These are phyloP conservation scores for Stachybotrys chlorohalonatus DNA, from an alignment of 2,329 filamentous ascomycete species.

Conservation along the genomic window DNA sequence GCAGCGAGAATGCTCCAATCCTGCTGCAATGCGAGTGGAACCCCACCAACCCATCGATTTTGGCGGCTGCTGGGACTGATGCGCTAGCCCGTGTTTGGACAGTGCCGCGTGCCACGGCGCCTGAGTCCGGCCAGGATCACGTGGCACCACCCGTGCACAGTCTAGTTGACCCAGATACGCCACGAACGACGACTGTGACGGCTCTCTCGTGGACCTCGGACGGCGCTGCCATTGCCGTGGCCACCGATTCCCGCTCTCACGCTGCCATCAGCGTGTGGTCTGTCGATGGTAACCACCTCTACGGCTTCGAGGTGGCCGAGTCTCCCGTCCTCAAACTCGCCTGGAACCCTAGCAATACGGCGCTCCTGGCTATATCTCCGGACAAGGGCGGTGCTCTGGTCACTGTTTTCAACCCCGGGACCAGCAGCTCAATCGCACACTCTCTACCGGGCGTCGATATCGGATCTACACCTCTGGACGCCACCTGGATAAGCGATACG, in stretches of 20 bases:
- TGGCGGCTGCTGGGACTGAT: slow-evolving; percentile 61
- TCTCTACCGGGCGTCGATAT: slow-evolving; percentile 41
- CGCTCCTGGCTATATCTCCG: slow-evolving; percentile 49
- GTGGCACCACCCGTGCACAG: slow-evolving; percentile 25
- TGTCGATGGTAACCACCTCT: slow-evolving; percentile 39
- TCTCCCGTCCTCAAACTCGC: slow-evolving; percentile 53
- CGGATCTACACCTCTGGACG: slow-evolving; percentile 45
- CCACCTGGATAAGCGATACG: slow-evolving; percentile 47
- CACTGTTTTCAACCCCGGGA: slow-evolving; percentile 41
- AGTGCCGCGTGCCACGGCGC: slow-evolving; percentile 43
- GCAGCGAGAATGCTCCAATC: slow-evolving; percentile 45
- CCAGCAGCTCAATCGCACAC: slow-evolving; percentile 36
- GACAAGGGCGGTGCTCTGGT: slow-evolving; percentile 44
- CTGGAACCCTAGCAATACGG: slow-evolving; percentile 48
- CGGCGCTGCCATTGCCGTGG: slow-evolving; percentile 47
- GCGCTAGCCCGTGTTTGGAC: slow-evolving; percentile 63
- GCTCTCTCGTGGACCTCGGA: slow-evolving; percentile 53
- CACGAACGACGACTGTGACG: slow-evolving; percentile 44
- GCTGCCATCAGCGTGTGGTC: slow-evolving; percentile 49
- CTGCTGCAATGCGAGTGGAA: slow-evolving; percentile 63
- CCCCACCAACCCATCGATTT: slow-evolving; percentile 53
- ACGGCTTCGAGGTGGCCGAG: slow-evolving; percentile 47
- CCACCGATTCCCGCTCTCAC: slow-evolving; percentile 42
- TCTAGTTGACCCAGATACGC: slow-evolving; percentile 44
- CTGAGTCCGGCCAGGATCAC: slow-evolving; percentile 30